phyloP scores from a whole-genome alignment of 2,329 filamentous ascomycete genomes.

The Simplicillium sp. region DNA sequence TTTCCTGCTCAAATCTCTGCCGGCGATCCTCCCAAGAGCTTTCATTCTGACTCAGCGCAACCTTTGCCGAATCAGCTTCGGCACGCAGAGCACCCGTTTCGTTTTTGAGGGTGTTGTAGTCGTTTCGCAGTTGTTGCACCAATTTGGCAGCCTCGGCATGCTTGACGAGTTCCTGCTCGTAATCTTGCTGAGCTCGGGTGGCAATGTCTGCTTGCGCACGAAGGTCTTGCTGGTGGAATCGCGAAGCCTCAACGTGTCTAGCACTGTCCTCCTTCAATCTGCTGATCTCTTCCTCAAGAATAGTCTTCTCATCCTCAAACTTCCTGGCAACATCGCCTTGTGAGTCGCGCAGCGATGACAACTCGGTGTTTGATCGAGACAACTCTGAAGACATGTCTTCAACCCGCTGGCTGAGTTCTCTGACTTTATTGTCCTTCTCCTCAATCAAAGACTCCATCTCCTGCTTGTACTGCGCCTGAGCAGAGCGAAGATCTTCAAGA shows the following conservation, averaged over 20 bases:
- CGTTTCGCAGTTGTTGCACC: conserved; percentile 66
- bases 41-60: conserved; percentile 69
- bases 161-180: conserved; percentile 88
- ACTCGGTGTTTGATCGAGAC: conserved; percentile 68
- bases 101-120: conserved; percentile 75
- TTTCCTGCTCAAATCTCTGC: conserved; percentile 73
- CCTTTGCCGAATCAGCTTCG: conserved; percentile 79
- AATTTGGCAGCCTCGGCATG: conserved; percentile 90
- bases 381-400: conserved; percentile 80
- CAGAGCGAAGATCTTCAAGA: conserved; percentile 66
- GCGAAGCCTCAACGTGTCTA: conserved; percentile 66
- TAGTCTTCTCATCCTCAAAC: conserved; percentile 73
- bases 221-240: conserved; percentile 83
- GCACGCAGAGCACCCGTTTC: conserved; percentile 65
- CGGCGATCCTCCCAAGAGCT: conserved; percentile 80
- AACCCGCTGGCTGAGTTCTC: conserved; percentile 72
- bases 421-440: conserved; percentile 71
- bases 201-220: conserved; percentile 92
- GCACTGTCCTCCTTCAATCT: conserved; percentile 79
- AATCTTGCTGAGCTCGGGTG: conserved; percentile 85
- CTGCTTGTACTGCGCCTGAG: conserved; percentile 78
- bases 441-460: conserved; percentile 69
- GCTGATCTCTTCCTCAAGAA: conserved; percentile 68
- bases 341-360: conserved; percentile 70
- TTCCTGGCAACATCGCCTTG: conserved; percentile 64